Evolutionary conservation across 805 yeast genomes (phyloP), one percentile per base, ranked within the genome.

Genomic region (Metschnikowia orientalis): DNA sequence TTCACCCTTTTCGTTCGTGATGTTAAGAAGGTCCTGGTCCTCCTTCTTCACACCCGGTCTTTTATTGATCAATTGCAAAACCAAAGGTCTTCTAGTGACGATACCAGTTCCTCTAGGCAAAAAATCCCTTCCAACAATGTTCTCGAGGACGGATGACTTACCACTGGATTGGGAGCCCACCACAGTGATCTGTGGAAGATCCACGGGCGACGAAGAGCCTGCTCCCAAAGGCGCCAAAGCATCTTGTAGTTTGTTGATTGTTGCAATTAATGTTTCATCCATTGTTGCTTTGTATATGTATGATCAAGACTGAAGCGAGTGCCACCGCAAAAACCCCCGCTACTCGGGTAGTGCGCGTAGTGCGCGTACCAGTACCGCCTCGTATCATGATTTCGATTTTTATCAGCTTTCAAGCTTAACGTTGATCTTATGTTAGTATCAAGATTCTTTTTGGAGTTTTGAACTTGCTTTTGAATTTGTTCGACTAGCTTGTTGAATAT

Each of bases 191-290:
- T 87, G 95, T 10, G 95, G 95, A 45, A 87, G 70, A 59, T 87
- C 95, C 34, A 87, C 87, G 9, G 95, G 94, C n/a, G 92, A 82
- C 25, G 75, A 63, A 7, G 94, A 76, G 16, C 94, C 92, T 18
- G 89, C 89, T 15, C 97, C 97, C 26, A 90, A 72, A 8, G 96
- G 95, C 18, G 97, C 95, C 54, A 92, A 75, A n/a, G 95, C 98
- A 58, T 90, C 97, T 65, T 89, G 94, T 37, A 86, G 74, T 58
- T 84, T 85, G 68, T 87, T 87, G 54, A 87, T 90, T 14, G 94
- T 83, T 34, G 83, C 77, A 51, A 87, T 87, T 45, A 83, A 71
- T 16, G 77, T 61, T 59, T 81, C 86, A 61, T 83, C 92, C 92
- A 83, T 83, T 15, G 23, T 29, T 23, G 20, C 11, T 29, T n/a